Evolutionary conservation across 2,329 filamentous ascomycete genomes (phyloP).

Genomic region (Apiospora phragmitis): DNA sequence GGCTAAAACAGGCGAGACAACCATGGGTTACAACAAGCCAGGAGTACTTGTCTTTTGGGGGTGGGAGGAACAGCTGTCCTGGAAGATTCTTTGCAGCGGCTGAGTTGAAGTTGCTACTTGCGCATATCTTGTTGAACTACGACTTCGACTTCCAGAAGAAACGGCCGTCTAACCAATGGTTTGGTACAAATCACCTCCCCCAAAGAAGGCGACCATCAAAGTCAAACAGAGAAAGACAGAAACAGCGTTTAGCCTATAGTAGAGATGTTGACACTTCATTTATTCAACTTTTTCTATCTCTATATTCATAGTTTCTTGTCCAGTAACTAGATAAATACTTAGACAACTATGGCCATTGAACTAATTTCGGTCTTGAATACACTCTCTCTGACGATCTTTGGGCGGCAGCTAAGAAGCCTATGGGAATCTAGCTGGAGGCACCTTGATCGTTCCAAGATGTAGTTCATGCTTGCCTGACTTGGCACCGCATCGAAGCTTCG

Average conservation of each 20-base stretch:
- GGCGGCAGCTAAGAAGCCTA: too few relatives aligned
- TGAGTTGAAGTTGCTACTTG: constrained; percentile 36
- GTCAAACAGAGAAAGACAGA: constrained; percentile 19
- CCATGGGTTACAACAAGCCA: constrained; percentile 31
- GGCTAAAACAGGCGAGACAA: not conserved
- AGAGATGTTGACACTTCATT: not conserved
- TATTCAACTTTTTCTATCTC: too few relatives aligned
- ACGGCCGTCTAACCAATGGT: constrained; percentile 33
- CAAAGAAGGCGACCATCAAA: constrained; percentile 29
- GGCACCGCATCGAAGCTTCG: not conserved
- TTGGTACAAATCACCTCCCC: constrained; percentile 31
- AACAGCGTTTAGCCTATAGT: not conserved
- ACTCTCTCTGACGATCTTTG: too few relatives aligned
- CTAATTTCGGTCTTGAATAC: not conserved
- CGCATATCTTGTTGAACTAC: constrained; percentile 26
- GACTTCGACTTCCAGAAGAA: constrained; percentile 25
- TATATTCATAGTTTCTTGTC: too few relatives aligned
- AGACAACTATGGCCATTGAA: not conserved
- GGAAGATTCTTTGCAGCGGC: constrained; percentile 40
- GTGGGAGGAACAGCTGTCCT: constrained; percentile 40
- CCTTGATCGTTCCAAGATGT: too few relatives aligned
- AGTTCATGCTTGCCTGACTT: not conserved
- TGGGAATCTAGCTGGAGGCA: too few relatives aligned
- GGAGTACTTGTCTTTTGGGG: constrained; percentile 36
- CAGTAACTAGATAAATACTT: too few relatives aligned